Evolutionary conservation across 2,329 filamentous ascomycete species (phyloP), one percentile per base, ranked within the genome.

Genomic region (Penicillium brasilianum): DNA sequence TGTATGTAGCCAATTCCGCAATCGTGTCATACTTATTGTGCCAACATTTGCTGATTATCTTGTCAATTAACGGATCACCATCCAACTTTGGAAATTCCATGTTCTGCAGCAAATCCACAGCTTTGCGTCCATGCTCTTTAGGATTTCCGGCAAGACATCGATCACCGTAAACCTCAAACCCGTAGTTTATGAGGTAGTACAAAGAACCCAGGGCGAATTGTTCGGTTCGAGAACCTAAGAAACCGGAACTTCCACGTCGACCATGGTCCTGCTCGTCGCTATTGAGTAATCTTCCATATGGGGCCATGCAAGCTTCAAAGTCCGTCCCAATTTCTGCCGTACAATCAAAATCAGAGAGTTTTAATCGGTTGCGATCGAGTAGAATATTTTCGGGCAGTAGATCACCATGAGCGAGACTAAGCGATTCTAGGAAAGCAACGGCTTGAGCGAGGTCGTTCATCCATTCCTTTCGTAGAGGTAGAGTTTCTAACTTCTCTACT

Each of bases 161-260:
- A 66, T 75, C 69, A 18, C 52, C 68, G 59, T 73, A 73, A 49
- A 74, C 69, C 56, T 74, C 69, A 66, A 70, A 72, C 6, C 70
- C 69, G 36, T 76, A 74, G 58, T 73, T 74, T 34, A 74, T 73
- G 7, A 71, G 52, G 37, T 75, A 75, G 59, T 66, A 75, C 28
- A 76, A 60, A 1, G 69, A 75, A 39, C 72, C 69, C 7, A 75
- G 66, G n/a, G 73, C 69, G 22, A 76, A 75, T 44, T 74, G 71
- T 56, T 75, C 71, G 57, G 72, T 74, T 49, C 70, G 66, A 63
- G 72, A 66, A 32, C 69, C 66, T 39, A 74, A 50, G 11, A 67
- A 65, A 28, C 71, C 70, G 13, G 60, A 55, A 56, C 59, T 68
- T 58, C 70, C 71, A 59, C 32, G 28, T 51, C 11, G 10, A 58